These are phyloP conservation scores for Geotrichum aggregatum DNA, from an alignment of 1,139 yeast genomes.

Conservation along the genomic window DNA sequence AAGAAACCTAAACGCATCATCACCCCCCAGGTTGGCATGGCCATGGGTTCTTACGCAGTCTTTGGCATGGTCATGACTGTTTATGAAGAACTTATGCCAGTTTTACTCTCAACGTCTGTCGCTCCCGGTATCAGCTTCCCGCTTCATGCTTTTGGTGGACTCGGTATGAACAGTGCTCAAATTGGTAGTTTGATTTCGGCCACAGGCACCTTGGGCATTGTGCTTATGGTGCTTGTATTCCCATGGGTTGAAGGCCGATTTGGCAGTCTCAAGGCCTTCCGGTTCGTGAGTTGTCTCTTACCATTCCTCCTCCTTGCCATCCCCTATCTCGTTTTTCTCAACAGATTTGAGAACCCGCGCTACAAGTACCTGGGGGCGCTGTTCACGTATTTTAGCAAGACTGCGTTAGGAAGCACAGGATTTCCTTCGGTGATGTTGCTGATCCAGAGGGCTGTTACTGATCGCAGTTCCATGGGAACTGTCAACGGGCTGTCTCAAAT, in stretches of 20 bases:
- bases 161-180: constrained; percentile 46
- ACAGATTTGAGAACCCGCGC: constrained; percentile 25
- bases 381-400: constrained; percentile 23
- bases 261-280: constrained; percentile 47
- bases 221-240: constrained; percentile 49
- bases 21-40: constrained; percentile 38
- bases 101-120: constrained; percentile 49
- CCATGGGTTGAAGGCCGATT: constrained; percentile 53
- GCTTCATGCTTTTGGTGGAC: constrained; percentile 47
- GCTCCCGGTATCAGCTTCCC: constrained; percentile 44
- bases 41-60: constrained; percentile 31
- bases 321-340: constrained; percentile 50
- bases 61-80: constrained; percentile 52
- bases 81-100: constrained; percentile 56
- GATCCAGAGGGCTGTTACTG: constrained; percentile 34
- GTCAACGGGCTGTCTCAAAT: constrained; percentile 37
- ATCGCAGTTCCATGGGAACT: constrained; percentile 34
- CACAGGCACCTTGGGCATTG: constrained; percentile 55
- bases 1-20: not conserved
- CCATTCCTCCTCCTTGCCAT: constrained; percentile 46
- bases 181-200: constrained; percentile 55
- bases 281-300: constrained; percentile 43
- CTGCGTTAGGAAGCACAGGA: constrained; percentile 28
- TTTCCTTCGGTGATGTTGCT: constrained; percentile 34
- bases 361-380: constrained; percentile 11